Evolutionary conservation across 2,329 filamentous ascomycete genomes (phyloP), one percentile per base, ranked within the genome.

Genomic region (Ophiostoma montium): DNA sequence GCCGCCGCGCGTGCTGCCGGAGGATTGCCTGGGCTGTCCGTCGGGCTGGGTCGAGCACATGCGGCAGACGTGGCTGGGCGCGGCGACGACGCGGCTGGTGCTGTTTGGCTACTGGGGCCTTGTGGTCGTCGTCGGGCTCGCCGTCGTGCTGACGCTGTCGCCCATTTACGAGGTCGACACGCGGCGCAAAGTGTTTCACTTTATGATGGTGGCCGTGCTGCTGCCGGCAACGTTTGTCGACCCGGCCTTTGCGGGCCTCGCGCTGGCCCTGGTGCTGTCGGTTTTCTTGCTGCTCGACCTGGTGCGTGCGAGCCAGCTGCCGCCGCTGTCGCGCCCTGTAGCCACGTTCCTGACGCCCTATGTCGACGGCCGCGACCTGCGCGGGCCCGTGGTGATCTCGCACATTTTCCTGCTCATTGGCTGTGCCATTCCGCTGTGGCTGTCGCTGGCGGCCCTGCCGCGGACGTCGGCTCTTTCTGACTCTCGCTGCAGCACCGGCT

Each of bases 141-240:
- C 79, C 10, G 71, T 85, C 4, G 86, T 95, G 8, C 77, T 92
- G 47, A 77, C 74, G 38, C 74, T 94, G 35, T 85, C 83, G 36
- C 70, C 79, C 3, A 70, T 86, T 46, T 89, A 85, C 56, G 89
- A 95, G 65, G 90, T 98, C 43, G 92, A 98, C 65, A 98, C 92
- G 1, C 78, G 92, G 46, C 80, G 92, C 46, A 98, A 98, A 65
- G 86, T 96, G 21, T 98, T 98, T 63, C 92, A 98, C 64, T 94
- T 94, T 57, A 95, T 90, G 75, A 96, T 96, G 84, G 90, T 96
- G 8, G 80, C 80, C 50, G 95, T 98, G 86, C 82, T 98, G 50
- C 72, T 96, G 2, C 89, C 92, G 0, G 80, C 86, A 1, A 85
- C 83, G 2, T 95, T 80, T 61, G 68, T 96, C 54, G 92, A 98